Evolutionary conservation across 805 yeast species (phyloP).

Genomic region (Blastobotrys attinorum): DNA sequence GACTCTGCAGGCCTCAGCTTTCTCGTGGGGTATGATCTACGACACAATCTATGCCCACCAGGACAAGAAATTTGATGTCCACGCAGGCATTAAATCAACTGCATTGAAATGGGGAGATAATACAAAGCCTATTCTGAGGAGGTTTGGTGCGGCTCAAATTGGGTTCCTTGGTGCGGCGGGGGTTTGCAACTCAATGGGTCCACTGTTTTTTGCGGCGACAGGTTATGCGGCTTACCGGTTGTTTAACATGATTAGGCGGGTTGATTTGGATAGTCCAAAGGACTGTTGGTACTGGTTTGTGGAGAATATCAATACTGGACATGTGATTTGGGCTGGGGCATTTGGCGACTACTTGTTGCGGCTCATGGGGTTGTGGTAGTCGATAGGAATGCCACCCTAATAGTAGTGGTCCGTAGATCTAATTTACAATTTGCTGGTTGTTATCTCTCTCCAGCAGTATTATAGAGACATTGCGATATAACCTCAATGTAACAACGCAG

Average conservation of each 20-base stretch:
- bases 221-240: constrained; percentile 63
- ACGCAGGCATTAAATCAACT: constrained; percentile 90
- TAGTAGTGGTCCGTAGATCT: no score
- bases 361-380: constrained; percentile 16
- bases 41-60: constrained; percentile 98
- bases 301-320: constrained; percentile 62
- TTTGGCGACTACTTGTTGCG: constrained; percentile 31
- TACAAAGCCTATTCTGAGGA: constrained; percentile 61
- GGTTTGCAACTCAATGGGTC: constrained; percentile 69
- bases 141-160: constrained; percentile 60
- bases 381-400: no score
- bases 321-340: constrained; percentile 29
- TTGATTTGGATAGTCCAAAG: constrained; percentile 69
- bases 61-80: constrained; percentile 79
- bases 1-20: constrained; percentile 68
- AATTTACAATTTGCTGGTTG: no score
- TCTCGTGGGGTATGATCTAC: constrained; percentile 90
- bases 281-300: constrained; percentile 79
- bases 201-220: constrained; percentile 64
- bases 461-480: no score
- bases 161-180: constrained; percentile 63
- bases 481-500: no score
- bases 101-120: constrained; percentile 90
- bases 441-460: no score
- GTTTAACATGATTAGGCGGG: constrained; percentile 57